These are phyloP conservation scores for Oryza rufipogon DNA, from an alignment of 176 grass and related monocot species.

Conservation along the genomic window DNA sequence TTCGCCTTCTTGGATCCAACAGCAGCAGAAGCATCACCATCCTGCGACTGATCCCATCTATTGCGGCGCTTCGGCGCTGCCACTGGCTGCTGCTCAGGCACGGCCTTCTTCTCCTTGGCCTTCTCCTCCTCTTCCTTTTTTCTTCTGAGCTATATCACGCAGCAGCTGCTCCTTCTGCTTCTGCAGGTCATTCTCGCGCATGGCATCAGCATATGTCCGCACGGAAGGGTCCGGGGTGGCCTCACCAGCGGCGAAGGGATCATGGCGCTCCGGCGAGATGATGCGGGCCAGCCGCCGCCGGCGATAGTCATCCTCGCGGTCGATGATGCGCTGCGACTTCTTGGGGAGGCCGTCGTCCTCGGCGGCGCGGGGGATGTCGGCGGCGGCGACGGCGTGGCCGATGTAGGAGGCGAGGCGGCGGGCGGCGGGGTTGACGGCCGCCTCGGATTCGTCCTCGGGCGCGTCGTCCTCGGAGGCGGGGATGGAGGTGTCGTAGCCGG, in stretches of 20 bases:
- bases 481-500: conserved; percentile 91
- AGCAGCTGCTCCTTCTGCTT: conserved; percentile 78
- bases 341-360: conserved; percentile 68
- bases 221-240: conserved; percentile 83
- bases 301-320: conserved; percentile 94
- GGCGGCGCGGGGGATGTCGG: conserved; percentile 62
- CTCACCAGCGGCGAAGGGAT: conserved; percentile 80
- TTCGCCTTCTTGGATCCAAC: conserved; percentile 65
- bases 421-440: conserved; percentile 42
- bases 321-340: conserved; percentile 73
- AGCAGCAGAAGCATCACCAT: conserved; percentile 43
- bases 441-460: conserved; percentile 14
- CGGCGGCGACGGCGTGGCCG: conserved; percentile 67
- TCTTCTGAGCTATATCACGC: conserved; percentile 78
- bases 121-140: conserved; percentile 88
- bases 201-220: conserved; percentile 79
- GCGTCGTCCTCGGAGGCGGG: conserved; percentile 58
- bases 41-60: conserved; percentile 96
- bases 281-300: conserved; percentile 69
- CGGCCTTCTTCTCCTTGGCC: conserved; percentile 63
- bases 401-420: conserved; percentile 79
- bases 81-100: conserved; percentile 39
- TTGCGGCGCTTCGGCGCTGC: conserved; percentile 69
- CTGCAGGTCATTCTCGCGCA: conserved; percentile 70
- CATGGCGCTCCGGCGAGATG: conserved; percentile 88